Evolutionary conservation across 2,329 filamentous ascomycete species (phyloP).

Genomic region (Aspergillus pseudotamarii): DNA sequence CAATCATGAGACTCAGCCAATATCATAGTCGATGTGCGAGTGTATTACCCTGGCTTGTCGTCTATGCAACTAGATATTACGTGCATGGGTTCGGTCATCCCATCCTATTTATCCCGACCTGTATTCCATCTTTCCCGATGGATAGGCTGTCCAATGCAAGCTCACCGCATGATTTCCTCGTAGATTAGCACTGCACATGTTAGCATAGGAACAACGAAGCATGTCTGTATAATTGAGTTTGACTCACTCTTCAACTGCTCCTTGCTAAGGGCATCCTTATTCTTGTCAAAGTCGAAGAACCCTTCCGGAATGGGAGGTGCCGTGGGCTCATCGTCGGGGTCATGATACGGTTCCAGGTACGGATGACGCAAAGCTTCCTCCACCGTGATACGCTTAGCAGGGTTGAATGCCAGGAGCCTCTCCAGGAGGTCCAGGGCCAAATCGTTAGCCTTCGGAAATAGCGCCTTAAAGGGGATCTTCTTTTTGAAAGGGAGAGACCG

Average conservation of each 20-base stretch:
- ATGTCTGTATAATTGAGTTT: not conserved
- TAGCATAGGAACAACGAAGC: constrained; percentile 10
- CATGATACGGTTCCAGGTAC: constrained; percentile 97
- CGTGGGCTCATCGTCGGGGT: constrained; percentile 96
- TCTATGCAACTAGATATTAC: constrained; percentile 24
- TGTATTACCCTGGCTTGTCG: constrained; percentile 15
- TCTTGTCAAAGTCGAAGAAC: constrained; percentile 99
- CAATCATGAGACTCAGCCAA: constrained; percentile 4
- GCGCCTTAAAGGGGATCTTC: constrained; percentile 95
- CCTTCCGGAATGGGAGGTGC: constrained; percentile 96
- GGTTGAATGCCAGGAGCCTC: constrained; percentile 96
- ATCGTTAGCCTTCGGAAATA: constrained; percentile 99
- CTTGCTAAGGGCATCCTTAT: constrained; percentile 98
- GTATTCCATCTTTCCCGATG: not conserved
- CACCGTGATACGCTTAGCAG: constrained; percentile 96
- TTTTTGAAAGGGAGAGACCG: constrained; percentile 98
- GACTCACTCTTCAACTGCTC: constrained; percentile 85
- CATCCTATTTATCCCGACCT: constrained; percentile 2
- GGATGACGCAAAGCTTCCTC: constrained; percentile 97
- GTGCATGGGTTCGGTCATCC: constrained; percentile 16
- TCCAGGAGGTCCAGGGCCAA: constrained; percentile 90
- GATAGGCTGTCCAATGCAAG: not conserved
- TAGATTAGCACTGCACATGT: constrained; percentile 73
- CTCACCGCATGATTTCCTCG: constrained; percentile 84
- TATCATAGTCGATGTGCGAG: constrained; percentile 10